Evolutionary conservation across 2,329 filamentous ascomycete genomes (phyloP), one percentile per base, ranked within the genome.

Genomic region (Fusarium palustre): DNA sequence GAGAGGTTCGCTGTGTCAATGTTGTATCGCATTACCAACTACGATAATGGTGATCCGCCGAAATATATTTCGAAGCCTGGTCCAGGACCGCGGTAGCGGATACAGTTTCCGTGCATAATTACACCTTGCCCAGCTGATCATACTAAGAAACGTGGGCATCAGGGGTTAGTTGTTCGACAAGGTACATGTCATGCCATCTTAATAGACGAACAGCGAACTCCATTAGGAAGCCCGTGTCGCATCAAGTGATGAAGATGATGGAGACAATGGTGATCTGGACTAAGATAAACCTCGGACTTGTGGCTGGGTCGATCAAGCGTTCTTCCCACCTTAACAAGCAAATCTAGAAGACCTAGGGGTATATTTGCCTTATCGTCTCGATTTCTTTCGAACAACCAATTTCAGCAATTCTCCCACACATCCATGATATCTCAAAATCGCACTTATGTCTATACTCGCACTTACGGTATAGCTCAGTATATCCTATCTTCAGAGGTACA

Each of bases 51-150:
- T 50, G 28, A 54, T 59, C 28, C 18, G 47, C 33, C 47, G 22
- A 54, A 45, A 48, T 20, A 43, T 33, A 18, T 28, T 62, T 22
- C 16, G 30, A 34, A 36, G 55, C 50, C 52, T 70, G 59, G 49
- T 53, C 47, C 61, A 42, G 36, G 61, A 30, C 42, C 47, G 58
- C 52, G 63, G 57, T 42, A 15, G 48, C 68, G 67, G 67, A 43
- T 71, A 30, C 53, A 52, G 55, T 60, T 68, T 60, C 65, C 59
- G 62, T 62, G 36, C 54, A 53, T 52, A 61, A 63, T 7, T 22
- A 20, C 53, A 59, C 63, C 63, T 72, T 72, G 67, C 64, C 53
- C 71, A 59, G 71, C 61, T 74, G 69, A 69, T 60, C 59, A 46
- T 55, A 60, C 55, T 66, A 46, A 65, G 49, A 49, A 72, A 68